phyloP scores from a whole-genome alignment of 192 early-diverging fungal genomes.

The Podila epigama region DNA sequence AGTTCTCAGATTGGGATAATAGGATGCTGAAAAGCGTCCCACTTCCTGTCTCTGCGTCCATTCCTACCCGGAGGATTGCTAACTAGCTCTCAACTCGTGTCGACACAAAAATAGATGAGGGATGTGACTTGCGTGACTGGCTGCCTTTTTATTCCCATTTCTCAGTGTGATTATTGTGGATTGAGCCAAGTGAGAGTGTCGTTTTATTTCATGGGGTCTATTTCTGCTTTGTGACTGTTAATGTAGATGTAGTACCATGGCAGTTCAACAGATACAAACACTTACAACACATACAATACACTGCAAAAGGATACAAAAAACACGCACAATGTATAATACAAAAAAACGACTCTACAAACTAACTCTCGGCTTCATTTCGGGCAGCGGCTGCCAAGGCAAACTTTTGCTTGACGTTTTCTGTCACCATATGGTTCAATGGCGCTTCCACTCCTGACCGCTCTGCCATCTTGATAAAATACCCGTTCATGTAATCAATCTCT shows the following conservation, averaged over 20 bases:
- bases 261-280: too few species aligned
- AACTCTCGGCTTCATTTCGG: too few species aligned
- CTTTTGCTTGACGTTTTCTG: constrained; percentile 33
- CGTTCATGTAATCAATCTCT: constrained; percentile 48
- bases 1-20: constrained; percentile 11
- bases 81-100: constrained; percentile 54
- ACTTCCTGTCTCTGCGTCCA: constrained; percentile 38
- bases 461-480: constrained; percentile 56
- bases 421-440: constrained; percentile 26
- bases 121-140: not conserved
- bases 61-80: constrained; percentile 54
- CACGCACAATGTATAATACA: too few species aligned
- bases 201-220: too few species aligned
- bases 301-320: too few species aligned
- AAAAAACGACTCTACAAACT: too few species aligned
- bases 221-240: too few species aligned
- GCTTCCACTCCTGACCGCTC: constrained; percentile 48
- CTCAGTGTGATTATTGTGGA: too few species aligned
- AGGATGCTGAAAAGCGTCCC: not conserved
- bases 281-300: not conserved
- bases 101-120: constrained; percentile 21
- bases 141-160: too few species aligned
- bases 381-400: constrained; percentile 24
- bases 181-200: too few species aligned
- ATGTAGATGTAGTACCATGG: too few species aligned